Evolutionary conservation across 2,329 filamentous ascomycete genomes (phyloP), one percentile per base, ranked within the genome.

Genomic region (Berkeleyomyces rouxiae): DNA sequence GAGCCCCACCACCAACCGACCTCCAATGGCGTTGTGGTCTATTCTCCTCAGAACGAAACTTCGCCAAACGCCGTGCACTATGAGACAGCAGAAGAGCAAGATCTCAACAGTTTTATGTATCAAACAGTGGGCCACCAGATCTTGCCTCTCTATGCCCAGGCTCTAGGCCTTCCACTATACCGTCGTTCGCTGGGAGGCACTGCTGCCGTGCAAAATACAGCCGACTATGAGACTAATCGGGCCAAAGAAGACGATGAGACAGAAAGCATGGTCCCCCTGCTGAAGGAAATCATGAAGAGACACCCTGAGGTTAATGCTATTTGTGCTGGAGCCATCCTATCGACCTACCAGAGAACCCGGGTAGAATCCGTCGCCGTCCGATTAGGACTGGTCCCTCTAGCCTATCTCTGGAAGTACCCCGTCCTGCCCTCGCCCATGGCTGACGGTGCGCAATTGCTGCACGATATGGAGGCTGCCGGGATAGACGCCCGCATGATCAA

Each of bases 71-170:
- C n/a, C 9, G 55, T 64, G 13, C 37, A 61, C 4, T 43, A 63
- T 43, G 62, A 65, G 16, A 63, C 46, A 16, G 65, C 61, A 7
- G 65, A 65, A 53, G 71, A 77, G 57, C 71, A 69, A 58, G 76
- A 97, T 72, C 79, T 95, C 68, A 90, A 99, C 74, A 96, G 91
- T 76, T 97, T 93, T 83, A 99, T 99, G 93, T 99, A 97, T 77
- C 93, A 99, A 77, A 99, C 93, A 2, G 88, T 96, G 65, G 93
- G 93, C 10, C 90, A 97, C 73, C 80, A 83, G 64, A 77, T 96
- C 16, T 86, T 97, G 63, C 90, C 91, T 2, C 79, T 96, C 13
- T 97, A 96, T 71, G 84, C 85, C 65, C 73, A 81, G 58, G 90
- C 89, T 42, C 84, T 96, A 1, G 83, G 80, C 0, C 78, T 97